Percentiles rank a stretch among this genome's conserved stretches.
Evolutionary conservation across 257 asterid genomes (phyloP).

Genomic region (Nicotiana obtusifolia): DNA sequence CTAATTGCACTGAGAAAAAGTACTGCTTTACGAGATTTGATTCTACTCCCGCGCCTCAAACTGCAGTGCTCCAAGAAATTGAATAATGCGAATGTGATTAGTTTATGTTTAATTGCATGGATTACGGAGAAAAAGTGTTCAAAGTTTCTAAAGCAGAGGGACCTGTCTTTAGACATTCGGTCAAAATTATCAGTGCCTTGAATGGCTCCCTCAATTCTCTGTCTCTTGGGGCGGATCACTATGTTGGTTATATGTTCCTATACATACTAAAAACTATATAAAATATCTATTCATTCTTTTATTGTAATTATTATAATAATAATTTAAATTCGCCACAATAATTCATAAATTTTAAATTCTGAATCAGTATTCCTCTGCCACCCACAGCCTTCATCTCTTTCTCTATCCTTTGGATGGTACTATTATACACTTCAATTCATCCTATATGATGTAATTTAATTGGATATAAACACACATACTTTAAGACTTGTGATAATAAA

Average conservation of each 20-base stretch:
- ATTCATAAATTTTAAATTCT: no score
- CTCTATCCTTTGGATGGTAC: neutral
- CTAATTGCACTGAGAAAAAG: neutral
- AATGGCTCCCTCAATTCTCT: neutral
- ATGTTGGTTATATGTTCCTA: no score
- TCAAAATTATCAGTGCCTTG: neutral
- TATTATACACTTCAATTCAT: no score
- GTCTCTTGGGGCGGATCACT: no score
- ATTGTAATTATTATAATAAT: no score
- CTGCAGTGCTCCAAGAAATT: neutral
- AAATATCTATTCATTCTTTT: no score
- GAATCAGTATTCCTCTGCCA: no score
- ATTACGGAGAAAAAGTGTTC: constrained; percentile 5
- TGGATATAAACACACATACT: neutral
- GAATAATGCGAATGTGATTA: neutral
- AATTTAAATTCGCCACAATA: no score
- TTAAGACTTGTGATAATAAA: neutral
- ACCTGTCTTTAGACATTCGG: neutral
- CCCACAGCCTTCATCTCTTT: no score
- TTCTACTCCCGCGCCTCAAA: neutral
- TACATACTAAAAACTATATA: no score
- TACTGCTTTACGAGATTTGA: neutral
- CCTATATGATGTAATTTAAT: neutral
- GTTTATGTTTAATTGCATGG: neutral
- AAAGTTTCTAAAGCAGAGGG: neutral